Conservation (phyloP, 1,284 basidiomycete species). For the Cryptococcus depauperatus region DNA sequence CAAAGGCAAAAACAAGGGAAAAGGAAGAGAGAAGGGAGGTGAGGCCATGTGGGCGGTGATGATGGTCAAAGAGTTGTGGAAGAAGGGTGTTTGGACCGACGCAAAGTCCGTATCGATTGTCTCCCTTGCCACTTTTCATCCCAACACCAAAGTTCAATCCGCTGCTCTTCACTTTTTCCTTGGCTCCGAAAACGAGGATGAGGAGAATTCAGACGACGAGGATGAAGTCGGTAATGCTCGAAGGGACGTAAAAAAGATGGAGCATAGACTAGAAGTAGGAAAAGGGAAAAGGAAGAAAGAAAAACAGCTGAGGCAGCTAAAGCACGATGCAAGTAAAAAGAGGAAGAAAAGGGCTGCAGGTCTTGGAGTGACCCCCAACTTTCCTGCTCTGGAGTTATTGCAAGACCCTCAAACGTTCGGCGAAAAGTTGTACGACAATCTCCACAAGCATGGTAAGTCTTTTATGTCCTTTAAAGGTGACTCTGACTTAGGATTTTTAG, state of each 20-base stretch:
- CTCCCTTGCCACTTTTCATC: constrained; percentile 86
- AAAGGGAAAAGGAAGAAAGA: constrained; percentile 80
- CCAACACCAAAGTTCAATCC: constrained; percentile 87
- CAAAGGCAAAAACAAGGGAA: constrained; percentile 54
- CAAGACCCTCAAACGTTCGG: constrained; percentile 94
- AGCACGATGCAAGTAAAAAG: constrained; percentile 57
- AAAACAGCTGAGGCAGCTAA: constrained; percentile 51
- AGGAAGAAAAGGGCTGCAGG: constrained; percentile 46
- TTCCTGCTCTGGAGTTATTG: constrained; percentile 86
- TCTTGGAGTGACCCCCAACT: constrained; percentile 57
- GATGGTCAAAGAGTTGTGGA: constrained; percentile 89
- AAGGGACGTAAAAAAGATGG: constrained; percentile 61
- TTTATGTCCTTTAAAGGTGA: neutral
- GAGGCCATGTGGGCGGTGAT: constrained; percentile 98
- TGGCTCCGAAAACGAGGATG: constrained; percentile 64
- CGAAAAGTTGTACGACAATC: constrained; percentile 84
- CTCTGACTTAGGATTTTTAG: constrained; percentile 37
- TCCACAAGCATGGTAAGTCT: constrained; percentile 57
- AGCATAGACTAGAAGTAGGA: constrained; percentile 77
- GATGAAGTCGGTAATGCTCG: constrained; percentile 56
- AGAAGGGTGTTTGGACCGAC: constrained; percentile 89
- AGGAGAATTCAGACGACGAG: constrained; percentile 61
- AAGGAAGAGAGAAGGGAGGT: constrained; percentile 52
- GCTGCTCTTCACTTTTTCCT: constrained; percentile 98
- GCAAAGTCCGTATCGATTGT: constrained; percentile 90